Percentiles rank a stretch among this genome's conserved stretches.
These are phyloP conservation scores for Priceomyces carsonii DNA, from an alignment of 805 yeast genomes.

Conservation along the genomic window DNA sequence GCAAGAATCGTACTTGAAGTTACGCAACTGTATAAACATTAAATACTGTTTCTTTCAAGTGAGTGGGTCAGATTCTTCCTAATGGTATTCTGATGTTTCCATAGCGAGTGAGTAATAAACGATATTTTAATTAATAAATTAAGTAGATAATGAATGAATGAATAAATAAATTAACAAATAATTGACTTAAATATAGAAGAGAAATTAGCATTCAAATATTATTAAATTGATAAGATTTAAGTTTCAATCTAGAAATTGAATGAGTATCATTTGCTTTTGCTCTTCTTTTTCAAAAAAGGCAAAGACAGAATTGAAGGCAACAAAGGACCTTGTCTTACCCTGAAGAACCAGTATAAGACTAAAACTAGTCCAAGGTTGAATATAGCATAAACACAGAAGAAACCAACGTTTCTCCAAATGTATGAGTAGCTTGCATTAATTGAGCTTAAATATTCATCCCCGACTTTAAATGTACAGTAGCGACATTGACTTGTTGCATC, in stretches of 20 bases:
- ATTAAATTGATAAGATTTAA: no score
- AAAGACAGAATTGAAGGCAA: conserved; percentile 5
- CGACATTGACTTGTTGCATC: conserved; percentile 49
- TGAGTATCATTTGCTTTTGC: neutral
- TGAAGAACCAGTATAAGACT: conserved; percentile 29
- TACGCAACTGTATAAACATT: no score
- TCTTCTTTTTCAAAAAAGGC: conserved; percentile 3
- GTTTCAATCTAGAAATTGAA: no score
- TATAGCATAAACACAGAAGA: conserved; percentile 55
- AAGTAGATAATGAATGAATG: no score
- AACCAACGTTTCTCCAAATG: conserved; percentile 69
- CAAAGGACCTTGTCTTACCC: conserved; percentile 14
- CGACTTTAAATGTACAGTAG: conserved; percentile 46
- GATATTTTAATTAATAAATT: no score
- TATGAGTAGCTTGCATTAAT: conserved; percentile 46
- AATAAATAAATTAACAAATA: no score
- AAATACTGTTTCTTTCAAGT: no score
- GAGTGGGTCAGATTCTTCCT: no score
- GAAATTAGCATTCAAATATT: neutral
- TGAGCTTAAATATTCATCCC: conserved; percentile 48
- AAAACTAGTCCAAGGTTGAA: conserved; percentile 52
- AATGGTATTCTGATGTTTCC: no score
- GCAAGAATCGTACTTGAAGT: no score
- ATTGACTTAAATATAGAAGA: no score
- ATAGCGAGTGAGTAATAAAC: no score